Conservation (phyloP, 2,329 filamentous ascomycete genomes). For the Colletotrichum sp. region DNA sequence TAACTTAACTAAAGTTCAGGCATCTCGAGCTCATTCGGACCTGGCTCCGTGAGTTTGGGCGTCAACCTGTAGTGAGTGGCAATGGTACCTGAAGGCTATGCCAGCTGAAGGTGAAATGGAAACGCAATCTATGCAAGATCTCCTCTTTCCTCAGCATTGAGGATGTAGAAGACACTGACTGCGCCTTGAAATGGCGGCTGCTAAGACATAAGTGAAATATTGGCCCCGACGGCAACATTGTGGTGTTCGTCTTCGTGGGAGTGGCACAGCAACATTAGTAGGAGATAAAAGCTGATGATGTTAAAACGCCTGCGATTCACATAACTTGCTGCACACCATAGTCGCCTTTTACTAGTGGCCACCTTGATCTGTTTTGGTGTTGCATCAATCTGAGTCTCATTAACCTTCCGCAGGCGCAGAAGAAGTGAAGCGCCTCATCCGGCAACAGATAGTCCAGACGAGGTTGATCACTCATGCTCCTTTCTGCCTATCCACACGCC, state of each 20-base stretch:
- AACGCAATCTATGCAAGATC: neutral
- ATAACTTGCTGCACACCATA: neutral
- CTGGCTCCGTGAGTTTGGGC: neutral
- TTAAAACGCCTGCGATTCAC: neutral
- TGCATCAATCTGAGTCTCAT: neutral
- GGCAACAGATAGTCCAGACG: neutral
- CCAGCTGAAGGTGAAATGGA: neutral
- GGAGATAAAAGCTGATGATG: neutral
- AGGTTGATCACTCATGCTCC: neutral
- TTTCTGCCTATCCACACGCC: neutral
- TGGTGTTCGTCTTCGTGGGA: neutral
- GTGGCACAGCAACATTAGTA: neutral
- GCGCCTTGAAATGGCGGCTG: neutral
- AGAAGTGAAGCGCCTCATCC: neutral
- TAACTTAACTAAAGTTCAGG: neutral
- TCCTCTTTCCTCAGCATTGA: neutral
- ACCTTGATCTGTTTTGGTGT: neutral
- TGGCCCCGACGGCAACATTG: neutral
- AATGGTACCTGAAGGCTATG: neutral
- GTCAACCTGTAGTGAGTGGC: neutral
- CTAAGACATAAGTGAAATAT: neutral
- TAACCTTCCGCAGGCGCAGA: neutral
- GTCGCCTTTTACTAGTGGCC: neutral
- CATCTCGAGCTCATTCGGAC: neutral
- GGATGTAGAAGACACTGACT: neutral